Base-by-base conservation (phyloP, 2,329 filamentous ascomycete genomes). In the Fusarium compactum region DNA sequence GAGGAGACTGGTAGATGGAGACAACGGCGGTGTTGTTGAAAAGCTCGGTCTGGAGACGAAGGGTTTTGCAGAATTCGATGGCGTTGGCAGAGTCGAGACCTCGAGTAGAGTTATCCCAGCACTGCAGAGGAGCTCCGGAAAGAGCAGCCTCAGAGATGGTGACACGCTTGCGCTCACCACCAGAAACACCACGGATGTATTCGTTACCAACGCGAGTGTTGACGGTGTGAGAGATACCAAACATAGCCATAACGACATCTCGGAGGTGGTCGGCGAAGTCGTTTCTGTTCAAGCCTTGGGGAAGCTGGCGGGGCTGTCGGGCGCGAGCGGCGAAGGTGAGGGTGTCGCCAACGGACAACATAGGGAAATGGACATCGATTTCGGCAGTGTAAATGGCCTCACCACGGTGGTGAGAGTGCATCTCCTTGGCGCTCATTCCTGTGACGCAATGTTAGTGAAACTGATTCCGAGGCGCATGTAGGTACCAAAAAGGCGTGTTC, bases 301-400 rank as follows among this genome's bases (percentile, higher is more conserved):
- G 90, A 4, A 90, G 84, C 32, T 86, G 74, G 44, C 87, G 86
- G 4, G 91, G 90, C 52, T 90, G 87, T 59, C 91, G 86, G 8
- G 92, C 91, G 20, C 88, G 84, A 6, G 92, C 92, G 20, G 92
- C 92, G 67, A 95, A 95, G 58, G 89, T 90, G 48, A 95, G 85
- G 2, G 93, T 96, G 74, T 95, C 91, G 54, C 92, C 92, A 45
- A 95, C 92, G 3, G 88, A 90, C 74, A 96, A 81, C 81, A 90
- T 87, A 15, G 92, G 91, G 76, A 95, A 95, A 80, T 95, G 92
- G 7, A 92, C 90, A 77, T 97, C 94, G 38, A 93, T 90, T 79
- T 96, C 93, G 63, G 92, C 92, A 0, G 92, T 95, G 81, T 96
- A 96, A 78, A 96, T 95, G 67, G 92, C 92, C 80, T 97, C 93